phyloP scores from a whole-genome alignment of 345 rosid genomes.

The Sisymbrium altissimum region DNA sequence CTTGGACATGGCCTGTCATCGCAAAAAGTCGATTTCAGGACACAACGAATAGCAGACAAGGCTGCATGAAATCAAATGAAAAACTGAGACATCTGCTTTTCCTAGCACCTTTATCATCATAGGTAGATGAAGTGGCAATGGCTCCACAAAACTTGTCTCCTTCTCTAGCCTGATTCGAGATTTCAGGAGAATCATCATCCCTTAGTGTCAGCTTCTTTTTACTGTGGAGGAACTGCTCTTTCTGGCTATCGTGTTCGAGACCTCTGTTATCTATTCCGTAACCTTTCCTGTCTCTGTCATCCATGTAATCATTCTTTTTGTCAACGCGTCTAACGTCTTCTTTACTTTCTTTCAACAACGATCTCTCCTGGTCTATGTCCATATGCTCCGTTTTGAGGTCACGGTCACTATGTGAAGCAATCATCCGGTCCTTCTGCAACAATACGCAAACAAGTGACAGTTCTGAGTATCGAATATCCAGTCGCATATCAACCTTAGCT shows the following conservation, averaged over 20 bases:
- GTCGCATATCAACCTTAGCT: background rate
- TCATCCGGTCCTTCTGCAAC: conserved; percentile 67
- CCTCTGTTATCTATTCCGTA: conserved; percentile 52
- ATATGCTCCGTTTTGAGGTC: conserved; percentile 55
- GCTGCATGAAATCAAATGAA: background rate
- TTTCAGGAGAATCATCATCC: conserved; percentile 51
- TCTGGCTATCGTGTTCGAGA: conserved; percentile 56
- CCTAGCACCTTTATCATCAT: conserved; percentile 65
- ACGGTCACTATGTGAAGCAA: conserved; percentile 47
- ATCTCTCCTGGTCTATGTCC: conserved; percentile 58
- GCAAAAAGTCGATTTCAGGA: conserved; percentile 19
- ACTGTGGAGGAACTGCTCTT: conserved; percentile 55
- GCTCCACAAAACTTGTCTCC: conserved; percentile 54
- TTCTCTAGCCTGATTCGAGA: conserved; percentile 55
- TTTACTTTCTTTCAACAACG: conserved; percentile 50
- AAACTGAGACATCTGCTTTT: conserved; percentile 43
- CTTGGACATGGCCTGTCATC: conserved; percentile 64
- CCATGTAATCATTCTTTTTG: conserved; percentile 68
- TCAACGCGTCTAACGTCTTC: conserved; percentile 70
- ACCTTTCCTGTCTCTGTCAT: conserved; percentile 65
- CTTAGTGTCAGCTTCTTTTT: conserved; percentile 43
- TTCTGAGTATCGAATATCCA: conserved; percentile 10
- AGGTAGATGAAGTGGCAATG: conserved; percentile 48
- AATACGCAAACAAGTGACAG: conserved; percentile 34
- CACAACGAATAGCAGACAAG: background rate